These are phyloP conservation scores for Stellera chamaejasme DNA, from an alignment of 345 rosid genomes.

Conservation along the genomic window DNA sequence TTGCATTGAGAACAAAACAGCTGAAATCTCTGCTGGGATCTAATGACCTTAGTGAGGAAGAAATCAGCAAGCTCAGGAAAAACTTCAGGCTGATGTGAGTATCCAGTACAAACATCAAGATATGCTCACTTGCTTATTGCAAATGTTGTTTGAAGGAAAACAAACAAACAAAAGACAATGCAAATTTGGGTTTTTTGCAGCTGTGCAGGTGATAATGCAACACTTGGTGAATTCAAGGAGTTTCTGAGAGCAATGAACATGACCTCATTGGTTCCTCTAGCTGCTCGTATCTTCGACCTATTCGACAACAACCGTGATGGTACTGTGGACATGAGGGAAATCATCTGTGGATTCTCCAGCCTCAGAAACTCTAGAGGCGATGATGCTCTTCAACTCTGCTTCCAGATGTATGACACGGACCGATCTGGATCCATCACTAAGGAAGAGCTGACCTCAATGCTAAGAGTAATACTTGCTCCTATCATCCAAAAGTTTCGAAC, in stretches of 20 bases:
- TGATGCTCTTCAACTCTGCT: slow-evolving; percentile 56
- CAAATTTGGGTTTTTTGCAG: slow-evolving; percentile 15
- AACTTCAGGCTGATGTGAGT: slow-evolving; percentile 46
- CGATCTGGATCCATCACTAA: slow-evolving; percentile 62
- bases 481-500: not conserved
- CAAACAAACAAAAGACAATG: too few species aligned
- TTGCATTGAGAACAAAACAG: slow-evolving; percentile 50
- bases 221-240: slow-evolving; percentile 49
- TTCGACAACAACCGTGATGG: slow-evolving; percentile 62
- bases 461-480: slow-evolving; percentile 30
- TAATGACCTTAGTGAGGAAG: slow-evolving; percentile 44
- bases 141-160: too few species aligned
- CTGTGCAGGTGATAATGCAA: slow-evolving; percentile 64
- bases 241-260: slow-evolving; percentile 62
- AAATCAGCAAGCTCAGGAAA: slow-evolving; percentile 37
- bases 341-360: slow-evolving; percentile 59
- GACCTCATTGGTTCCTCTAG: slow-evolving; percentile 47
- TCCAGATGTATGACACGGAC: slow-evolving; percentile 66
- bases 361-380: slow-evolving; percentile 56
- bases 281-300: slow-evolving; percentile 49
- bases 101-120: not conserved
- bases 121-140: too few species aligned
- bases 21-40: slow-evolving; percentile 43
- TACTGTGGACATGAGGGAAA: slow-evolving; percentile 59
- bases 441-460: slow-evolving; percentile 67